Evolutionary conservation across 2,329 filamentous ascomycete species (phyloP), one percentile per base, ranked within the genome.

Genomic region (Ascochyta fabae): DNA sequence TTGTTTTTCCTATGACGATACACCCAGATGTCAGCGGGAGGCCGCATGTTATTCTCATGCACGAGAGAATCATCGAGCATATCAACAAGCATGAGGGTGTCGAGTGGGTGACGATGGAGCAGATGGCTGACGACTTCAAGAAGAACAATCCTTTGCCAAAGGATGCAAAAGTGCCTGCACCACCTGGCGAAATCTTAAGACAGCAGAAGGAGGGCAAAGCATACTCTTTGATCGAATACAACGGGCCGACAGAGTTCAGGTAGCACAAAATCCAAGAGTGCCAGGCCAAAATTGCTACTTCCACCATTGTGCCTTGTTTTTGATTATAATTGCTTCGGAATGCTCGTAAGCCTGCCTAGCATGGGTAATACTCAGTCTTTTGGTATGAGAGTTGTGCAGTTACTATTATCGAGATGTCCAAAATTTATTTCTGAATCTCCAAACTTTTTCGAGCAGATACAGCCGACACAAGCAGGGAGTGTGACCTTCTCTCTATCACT

Each of bases 1-100:
- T 91, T 58, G 83, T 91, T 54, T 91, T 91, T 62, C 88, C 89
- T 0, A 88, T 92, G 69, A 91, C 88, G 0, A 88, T 91, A 29
- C 89, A 92, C 70, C 89, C 89, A 0, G 89, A 92, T 61, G 72
- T 74, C 15, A 69, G 64, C 45, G 89, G 89, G 0, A 81, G 88
- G 23, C 89, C 89, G 0, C 89, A 92, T 71, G 88, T 86, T 0
- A 67, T 91, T 19, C 75, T 90, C 7, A 90, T 91, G 88, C 87
- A 91, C 58, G 87, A 91, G 72, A 81, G 86, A 46, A 79, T 88
- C 35, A 90, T 91, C 55, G 86, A 91, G 61, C 80, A 89, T 56
- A 88, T 91, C 67, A 88, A 86, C 66, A 80, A 79, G 53, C 79
- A 84, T 47, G 82, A 85, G 53, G 83, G 86, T 0, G 84, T 88